Percentiles rank a stretch among this genome's conserved stretches.
Conservation (phyloP, 805 yeast species). For the Kodamaea lidongshanica region DNA sequence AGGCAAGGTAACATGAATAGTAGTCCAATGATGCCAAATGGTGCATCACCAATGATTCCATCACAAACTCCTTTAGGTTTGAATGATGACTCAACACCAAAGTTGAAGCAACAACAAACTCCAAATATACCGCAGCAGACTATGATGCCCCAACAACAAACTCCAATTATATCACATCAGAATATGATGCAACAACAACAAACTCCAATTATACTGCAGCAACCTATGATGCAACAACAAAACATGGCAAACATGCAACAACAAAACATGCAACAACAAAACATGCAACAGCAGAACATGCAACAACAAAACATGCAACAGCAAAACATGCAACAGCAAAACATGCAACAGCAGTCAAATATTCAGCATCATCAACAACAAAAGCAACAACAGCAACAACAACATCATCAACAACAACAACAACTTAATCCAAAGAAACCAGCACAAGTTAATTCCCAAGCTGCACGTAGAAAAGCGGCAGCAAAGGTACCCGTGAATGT, state of each 20-base stretch:
- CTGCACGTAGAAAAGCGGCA: constrained; percentile 16
- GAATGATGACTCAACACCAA: constrained; percentile 3
- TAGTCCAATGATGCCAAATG: constrained; percentile 23
- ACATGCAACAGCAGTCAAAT: constrained; percentile 7
- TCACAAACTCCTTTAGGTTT: constrained; percentile 1
- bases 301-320: too few species aligned
- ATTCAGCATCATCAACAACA: too few species aligned
- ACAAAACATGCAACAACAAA: constrained; percentile 1
- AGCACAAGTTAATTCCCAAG: background rate
- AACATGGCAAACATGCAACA: constrained; percentile 3
- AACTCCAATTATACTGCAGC: constrained; percentile 1
- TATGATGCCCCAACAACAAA: constrained; percentile 2
- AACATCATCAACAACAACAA: constrained; percentile 16
- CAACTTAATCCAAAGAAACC: constrained; percentile 2
- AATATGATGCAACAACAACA: constrained; percentile 3
- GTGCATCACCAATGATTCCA: constrained; percentile 12
- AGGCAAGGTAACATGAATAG: constrained; percentile 14
- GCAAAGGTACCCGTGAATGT: constrained; percentile 20
- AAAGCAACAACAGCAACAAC: constrained; percentile 18
- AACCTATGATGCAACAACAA: constrained; percentile 1
- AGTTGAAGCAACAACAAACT: constrained; percentile 3
- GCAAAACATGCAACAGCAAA: too few species aligned
- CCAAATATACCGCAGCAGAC: constrained; percentile 2
- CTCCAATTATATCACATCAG: constrained; percentile 4
- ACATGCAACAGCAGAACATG: too few species aligned